Conservation (phyloP, 805 yeast genomes). For the Isabelozyma rhagii region DNA sequence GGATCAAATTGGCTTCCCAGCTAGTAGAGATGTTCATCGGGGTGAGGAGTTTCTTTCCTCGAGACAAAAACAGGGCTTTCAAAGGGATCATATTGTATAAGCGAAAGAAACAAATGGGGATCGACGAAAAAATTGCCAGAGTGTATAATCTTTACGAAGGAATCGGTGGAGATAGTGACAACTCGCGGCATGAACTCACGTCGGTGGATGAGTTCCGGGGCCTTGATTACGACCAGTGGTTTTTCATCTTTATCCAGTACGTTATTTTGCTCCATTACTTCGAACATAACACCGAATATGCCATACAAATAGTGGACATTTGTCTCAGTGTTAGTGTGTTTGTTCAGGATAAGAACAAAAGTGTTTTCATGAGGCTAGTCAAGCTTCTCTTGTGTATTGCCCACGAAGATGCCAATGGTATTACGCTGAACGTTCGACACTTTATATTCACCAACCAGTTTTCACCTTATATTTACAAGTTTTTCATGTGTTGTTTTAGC, state of each 20-base stretch:
- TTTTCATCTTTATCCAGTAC: slow-evolving; percentile 75
- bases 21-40: slow-evolving; percentile 78
- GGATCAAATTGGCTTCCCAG: slow-evolving; percentile 83
- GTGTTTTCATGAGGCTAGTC: slow-evolving; percentile 59
- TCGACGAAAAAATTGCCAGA: slow-evolving; percentile 72
- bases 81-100: slow-evolving; percentile 65
- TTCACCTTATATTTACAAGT: slow-evolving; percentile 60
- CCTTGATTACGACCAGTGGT: slow-evolving; percentile 76
- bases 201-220: slow-evolving; percentile 70
- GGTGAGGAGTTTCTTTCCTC: slow-evolving; percentile 74
- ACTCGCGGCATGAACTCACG: slow-evolving; percentile 20
- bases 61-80: slow-evolving; percentile 67
- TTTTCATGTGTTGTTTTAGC: slow-evolving; percentile 65
- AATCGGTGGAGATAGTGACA: slow-evolving; percentile 29
- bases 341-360: slow-evolving; percentile 58
- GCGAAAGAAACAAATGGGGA: slow-evolving; percentile 55
- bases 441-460: slow-evolving; percentile 72
- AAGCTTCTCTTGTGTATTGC: slow-evolving; percentile 56
- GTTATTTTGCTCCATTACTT: slow-evolving; percentile 64
- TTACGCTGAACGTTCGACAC: slow-evolving; percentile 57
- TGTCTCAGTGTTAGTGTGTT: slow-evolving; percentile 81
- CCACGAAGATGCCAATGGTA: slow-evolving; percentile 47
- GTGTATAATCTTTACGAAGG: slow-evolving; percentile 65
- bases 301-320: slow-evolving; percentile 55
- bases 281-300: slow-evolving; percentile 60